Percentiles rank a stretch among this genome's conserved stretches.
Evolutionary conservation across 192 early-diverging fungal genomes (phyloP).

Genomic region (Entomortierella chlamydospora): DNA sequence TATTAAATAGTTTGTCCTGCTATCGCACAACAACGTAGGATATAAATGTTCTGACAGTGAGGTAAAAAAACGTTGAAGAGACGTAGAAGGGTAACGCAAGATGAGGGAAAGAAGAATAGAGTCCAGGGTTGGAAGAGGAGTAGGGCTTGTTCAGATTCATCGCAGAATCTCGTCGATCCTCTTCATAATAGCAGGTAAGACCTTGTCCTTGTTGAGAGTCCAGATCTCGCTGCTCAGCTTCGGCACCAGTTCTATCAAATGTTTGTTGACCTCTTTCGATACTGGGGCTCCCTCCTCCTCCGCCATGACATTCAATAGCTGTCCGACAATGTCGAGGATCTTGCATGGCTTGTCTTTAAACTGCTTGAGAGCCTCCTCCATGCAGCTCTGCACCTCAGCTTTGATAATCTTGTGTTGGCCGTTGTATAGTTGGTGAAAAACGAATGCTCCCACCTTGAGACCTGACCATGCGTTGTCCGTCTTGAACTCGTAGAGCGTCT

Average conservation of each 20-base stretch:
- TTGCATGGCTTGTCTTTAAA: conserved; percentile 23
- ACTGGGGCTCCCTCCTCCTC: conserved; percentile 34
- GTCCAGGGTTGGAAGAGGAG: too few species aligned
- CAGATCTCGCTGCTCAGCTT: conserved; percentile 24
- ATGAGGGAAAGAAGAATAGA: too few species aligned
- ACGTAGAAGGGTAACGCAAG: too few species aligned
- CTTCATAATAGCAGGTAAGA: conserved; percentile 10
- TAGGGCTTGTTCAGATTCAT: neutral
- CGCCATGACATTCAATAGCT: conserved; percentile 18
- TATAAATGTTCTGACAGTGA: too few species aligned
- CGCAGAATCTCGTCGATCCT: conserved; percentile 13
- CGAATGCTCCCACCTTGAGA: conserved; percentile 20
- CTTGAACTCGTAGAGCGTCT: conserved; percentile 19
- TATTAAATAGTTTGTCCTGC: too few species aligned
- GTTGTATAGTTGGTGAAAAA: conserved; percentile 34
- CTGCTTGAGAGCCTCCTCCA: conserved; percentile 17
- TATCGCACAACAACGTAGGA: too few species aligned
- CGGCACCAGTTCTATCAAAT: conserved; percentile 15
- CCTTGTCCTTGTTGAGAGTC: conserved; percentile 14
- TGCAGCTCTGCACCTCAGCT: conserved; percentile 2
- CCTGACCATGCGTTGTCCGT: conserved; percentile 22
- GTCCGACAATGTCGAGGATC: conserved; percentile 23
- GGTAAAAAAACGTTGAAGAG: too few species aligned
- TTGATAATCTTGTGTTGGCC: conserved; percentile 20
- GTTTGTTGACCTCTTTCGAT: conserved; percentile 25